Conservation (phyloP, 1,284 basidiomycete genomes). For the Amylostereum areolatum region DNA sequence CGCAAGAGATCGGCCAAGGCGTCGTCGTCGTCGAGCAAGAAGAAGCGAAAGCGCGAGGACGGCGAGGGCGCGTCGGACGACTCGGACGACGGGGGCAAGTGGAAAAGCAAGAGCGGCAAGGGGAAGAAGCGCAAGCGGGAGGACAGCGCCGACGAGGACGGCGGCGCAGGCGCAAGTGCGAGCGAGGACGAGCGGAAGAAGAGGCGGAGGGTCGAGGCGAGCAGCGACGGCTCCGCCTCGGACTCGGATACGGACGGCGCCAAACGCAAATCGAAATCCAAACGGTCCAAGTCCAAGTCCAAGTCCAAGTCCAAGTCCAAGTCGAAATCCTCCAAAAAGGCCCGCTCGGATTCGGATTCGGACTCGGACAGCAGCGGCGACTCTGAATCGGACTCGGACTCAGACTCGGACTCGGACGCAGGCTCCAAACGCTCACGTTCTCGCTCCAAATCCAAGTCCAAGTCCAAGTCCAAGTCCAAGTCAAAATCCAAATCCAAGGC, state of each 20-base stretch:
- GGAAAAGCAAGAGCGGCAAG: conserved; percentile 18
- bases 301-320: conserved; percentile 6
- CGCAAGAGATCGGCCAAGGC: background rate
- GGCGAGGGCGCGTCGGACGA: background rate
- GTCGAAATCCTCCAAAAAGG: conserved; percentile 6
- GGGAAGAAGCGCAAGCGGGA: conserved; percentile 15
- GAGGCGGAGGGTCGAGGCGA: conserved; percentile 16
- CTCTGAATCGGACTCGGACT: conserved; percentile 7
- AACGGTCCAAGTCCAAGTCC: conserved; percentile 3
- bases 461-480: background rate
- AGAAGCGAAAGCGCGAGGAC: conserved; percentile 10
- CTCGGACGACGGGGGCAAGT: conserved; percentile 1
- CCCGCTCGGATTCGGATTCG: background rate
- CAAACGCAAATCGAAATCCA: conserved; percentile 6
- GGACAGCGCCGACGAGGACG: conserved; percentile 20
- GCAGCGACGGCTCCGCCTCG: conserved; percentile 11
- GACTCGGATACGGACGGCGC: conserved; percentile 19
- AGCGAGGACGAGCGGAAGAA: conserved; percentile 29
- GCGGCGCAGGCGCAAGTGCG: conserved; percentile 24
- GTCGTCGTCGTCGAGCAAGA: conserved; percentile 1
- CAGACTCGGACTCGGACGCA: conserved; percentile 5
- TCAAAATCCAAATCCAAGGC: conserved; percentile 18
- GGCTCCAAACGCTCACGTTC: conserved; percentile 7
- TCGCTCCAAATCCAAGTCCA: too few relatives aligned
- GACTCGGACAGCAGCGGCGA: background rate